Base-by-base conservation (phyloP, 2,329 filamentous ascomycete genomes). In the Nemania sp. region DNA sequence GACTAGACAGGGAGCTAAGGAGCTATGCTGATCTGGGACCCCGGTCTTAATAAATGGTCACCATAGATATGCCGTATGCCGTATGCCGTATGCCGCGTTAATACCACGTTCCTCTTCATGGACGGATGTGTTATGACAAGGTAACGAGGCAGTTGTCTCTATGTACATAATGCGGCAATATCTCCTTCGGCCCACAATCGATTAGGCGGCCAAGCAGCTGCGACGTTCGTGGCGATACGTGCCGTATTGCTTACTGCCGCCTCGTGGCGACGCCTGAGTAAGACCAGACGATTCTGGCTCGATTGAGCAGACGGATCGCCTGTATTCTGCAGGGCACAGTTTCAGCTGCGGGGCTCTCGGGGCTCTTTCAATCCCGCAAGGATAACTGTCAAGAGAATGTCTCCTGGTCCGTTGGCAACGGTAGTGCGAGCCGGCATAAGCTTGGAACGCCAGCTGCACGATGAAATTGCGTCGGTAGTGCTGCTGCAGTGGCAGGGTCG, bases 381-480 rank as follows among this genome's bases (percentile, higher is more conserved):
- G 49, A 58, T 5, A 5, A 24, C 11, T 10, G 45, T 49, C 45
- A 3, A 24, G n/a, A 6, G 18, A 8, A 20, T 24, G 43, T 47
- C 7, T 20, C 45, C 20, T 52, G 56, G 56, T 35, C 29, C 43
- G 27, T 55, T 22, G 22, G 32, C 45, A 29, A 61, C 54, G 57
- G 52, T 43, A 52, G 45, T 55, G 53, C 24, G 56, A 60, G 61
- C 53, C 61, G 61, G 53, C 54, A 64, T 57, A 57, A 64, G 54
- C 43, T 43, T 70, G 70, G 62, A 64, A 68, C 62, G 59, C 59
- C 56, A 63, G 57, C 63, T 69, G 65, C 66, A 65, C 63, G 70
- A 69, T 66, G 65, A 69, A 70, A 70, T 72, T 72, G 61, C 66
- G 55, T 69, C 70, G 70, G 70, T 70, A 72, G 60, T 70, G 62